Conservation (phyloP, 441 rosid genomes). For the Oxalis stricta region DNA sequence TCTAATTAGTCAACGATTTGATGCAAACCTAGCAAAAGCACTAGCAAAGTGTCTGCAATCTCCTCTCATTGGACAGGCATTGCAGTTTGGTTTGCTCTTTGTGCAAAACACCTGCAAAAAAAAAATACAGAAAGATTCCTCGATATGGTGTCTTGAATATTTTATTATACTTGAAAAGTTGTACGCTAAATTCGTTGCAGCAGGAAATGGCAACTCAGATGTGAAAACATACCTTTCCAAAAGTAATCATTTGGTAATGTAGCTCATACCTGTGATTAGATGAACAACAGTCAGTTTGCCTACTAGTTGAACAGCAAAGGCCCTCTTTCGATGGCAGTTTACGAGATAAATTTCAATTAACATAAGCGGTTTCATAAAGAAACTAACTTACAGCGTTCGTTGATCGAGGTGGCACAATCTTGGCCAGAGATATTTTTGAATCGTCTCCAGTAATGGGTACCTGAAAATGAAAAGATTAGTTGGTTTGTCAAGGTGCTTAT, state of each 20-base stretch:
- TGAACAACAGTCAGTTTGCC: slow-evolving; percentile 13
- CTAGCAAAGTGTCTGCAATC: slow-evolving; percentile 99
- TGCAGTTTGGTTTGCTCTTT: slow-evolving; percentile 89
- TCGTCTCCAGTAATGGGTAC: slow-evolving; percentile 84
- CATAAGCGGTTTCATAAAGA: slow-evolving; percentile 7
- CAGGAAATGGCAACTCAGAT: slow-evolving; percentile 7
- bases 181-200: slow-evolving; percentile 8
- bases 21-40: slow-evolving; percentile 90
- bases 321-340: not conserved
- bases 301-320: slow-evolving; percentile 2
- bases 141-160: slow-evolving; percentile 8
- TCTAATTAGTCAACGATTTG: slow-evolving; percentile 1
- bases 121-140: slow-evolving; percentile 10
- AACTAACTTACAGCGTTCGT: slow-evolving; percentile 53
- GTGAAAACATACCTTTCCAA: slow-evolving; percentile 69
- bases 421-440: slow-evolving; percentile 97
- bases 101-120: slow-evolving; percentile 90
- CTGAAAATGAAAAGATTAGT: slow-evolving; percentile 30
- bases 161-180: not conserved
- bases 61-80: slow-evolving; percentile 98
- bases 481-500: slow-evolving; percentile 5
- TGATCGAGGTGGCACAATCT: slow-evolving; percentile 96
- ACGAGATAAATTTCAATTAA: slow-evolving; percentile 1
- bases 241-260: slow-evolving; percentile 95
- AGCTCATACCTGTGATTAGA: slow-evolving; percentile 64